Conservation (phyloP, 1,284 basidiomycete species). For the Athelia sp. region DNA sequence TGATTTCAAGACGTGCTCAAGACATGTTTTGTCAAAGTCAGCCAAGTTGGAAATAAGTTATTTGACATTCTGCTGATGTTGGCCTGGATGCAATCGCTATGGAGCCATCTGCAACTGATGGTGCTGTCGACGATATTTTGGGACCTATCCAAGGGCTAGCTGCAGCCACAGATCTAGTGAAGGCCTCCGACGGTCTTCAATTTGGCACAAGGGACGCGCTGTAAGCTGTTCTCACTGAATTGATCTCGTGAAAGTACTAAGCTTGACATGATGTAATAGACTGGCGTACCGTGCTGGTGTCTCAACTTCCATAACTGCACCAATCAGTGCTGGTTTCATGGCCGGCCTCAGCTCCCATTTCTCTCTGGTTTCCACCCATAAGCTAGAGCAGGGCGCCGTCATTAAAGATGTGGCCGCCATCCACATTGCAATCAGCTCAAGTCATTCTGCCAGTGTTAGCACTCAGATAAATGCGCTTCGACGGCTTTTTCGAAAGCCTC, state of each 20-base stretch:
- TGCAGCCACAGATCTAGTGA: conserved; percentile 40
- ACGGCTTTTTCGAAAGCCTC: conserved; percentile 35
- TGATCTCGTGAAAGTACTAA: too few relatives aligned
- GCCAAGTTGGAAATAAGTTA: too few relatives aligned
- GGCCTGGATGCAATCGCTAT: conserved; percentile 32
- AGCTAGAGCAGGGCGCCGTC: conserved; percentile 64
- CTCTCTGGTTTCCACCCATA: conserved; percentile 57
- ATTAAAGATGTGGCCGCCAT: conserved; percentile 67
- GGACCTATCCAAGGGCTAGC: conserved; percentile 41
- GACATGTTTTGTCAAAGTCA: too few relatives aligned
- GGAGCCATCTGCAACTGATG: conserved; percentile 52
- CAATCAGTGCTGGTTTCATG: conserved; percentile 50
- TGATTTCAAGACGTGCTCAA: too few relatives aligned
- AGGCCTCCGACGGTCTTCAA: conserved; percentile 70
- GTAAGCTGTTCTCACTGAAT: conserved; percentile 31
- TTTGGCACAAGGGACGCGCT: conserved; percentile 68
- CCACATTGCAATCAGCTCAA: conserved; percentile 57
- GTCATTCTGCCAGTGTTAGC: conserved; percentile 45
- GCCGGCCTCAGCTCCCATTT: conserved; percentile 65
- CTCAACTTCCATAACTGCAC: conserved; percentile 62
- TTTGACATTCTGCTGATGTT: too few relatives aligned
- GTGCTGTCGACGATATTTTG: conserved; percentile 56
- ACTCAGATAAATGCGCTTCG: conserved; percentile 70
- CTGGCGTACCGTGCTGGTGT: conserved; percentile 64
- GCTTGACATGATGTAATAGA: conserved; percentile 24